Evolutionary conservation across 768 basidiomycete species (phyloP), one percentile per base, ranked within the genome.

Genomic region (Rhodotorula babjevae): DNA sequence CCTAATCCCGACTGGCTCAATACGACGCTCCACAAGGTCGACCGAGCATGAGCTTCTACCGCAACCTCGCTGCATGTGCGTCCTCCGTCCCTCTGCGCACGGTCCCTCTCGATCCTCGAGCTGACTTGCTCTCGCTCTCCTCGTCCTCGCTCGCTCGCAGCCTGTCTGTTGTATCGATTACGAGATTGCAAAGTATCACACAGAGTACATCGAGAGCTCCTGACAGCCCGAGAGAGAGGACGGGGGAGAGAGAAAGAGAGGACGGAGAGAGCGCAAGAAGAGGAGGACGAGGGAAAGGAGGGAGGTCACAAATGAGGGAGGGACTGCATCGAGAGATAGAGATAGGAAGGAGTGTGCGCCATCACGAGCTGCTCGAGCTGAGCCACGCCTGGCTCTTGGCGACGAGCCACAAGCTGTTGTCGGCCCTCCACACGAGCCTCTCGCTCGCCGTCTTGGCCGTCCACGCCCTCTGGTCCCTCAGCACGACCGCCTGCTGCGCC

Each of bases 401-500:
- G 12, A 69, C 90, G 77, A 94, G 86, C 83, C 91, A 92, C 71
- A 93, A 88, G 19, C 91, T 89, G 81, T 90, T 89, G 79, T 97
- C 94, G 67, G 89, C 89, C 50, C 90, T 91, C 89, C 92, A 95
- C 83, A 97, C 97, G 73, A 93, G 81, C 50, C 90, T 85, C 80
- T 99, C 96, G 31, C 91, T 96, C 25, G 91, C 88, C 76, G 91
- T 93, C 62, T 93, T 85, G 36, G 88, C 87, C 73, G 88, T 96
- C 95, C 95, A 98, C 79, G 90, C 90, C 81, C 92, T 93, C 80
- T 99, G 96, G 79, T 94, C 91, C 36, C 95, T 86, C 21, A 99
- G 84, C 68, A 98, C 92, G 88, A 96, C 94, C 27, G 95, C 95
- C 91, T 96, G 96, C 80, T 99, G 96, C 68, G 96, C 94, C 66